Evolutionary conservation across 768 basidiomycete species (phyloP), one percentile per base, ranked within the genome.

Genomic region (Pleurotus eryngii): DNA sequence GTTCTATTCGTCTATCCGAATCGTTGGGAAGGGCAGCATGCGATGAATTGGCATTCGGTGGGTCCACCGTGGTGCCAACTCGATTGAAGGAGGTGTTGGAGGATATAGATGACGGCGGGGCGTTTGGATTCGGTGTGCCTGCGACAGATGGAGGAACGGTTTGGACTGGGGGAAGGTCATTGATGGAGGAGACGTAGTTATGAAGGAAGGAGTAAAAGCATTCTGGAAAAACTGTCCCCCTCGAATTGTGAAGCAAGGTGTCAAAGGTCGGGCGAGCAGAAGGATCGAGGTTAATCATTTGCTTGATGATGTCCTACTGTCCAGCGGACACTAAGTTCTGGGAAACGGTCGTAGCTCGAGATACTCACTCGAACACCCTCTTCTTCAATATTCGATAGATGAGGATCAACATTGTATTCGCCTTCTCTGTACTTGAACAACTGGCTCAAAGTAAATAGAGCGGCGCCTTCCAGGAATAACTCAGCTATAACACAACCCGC

Each of bases 181-280:
- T 89, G 62, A 92, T 76, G 1, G 92, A 86, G 3, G 86, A 81
- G 57, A 92, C 82, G 63, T 97, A 98, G 63, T 90, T 90, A 68
- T 95, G 90, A 8, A 98, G 79, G 74, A 96, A 98, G 2, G 93
- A 89, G 72, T 97, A 98, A 71, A 98, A 98, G 27, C 84, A 85
- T 64, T 95, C 93, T 0, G 96, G 95, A 61, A 98, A 90, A 47
- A 95, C 86, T 7, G 80, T 80, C 0, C 86, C 90, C 46, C 92
- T 82, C 3, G 86, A 89, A 1, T 77, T 83, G 24, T 89, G 83
- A 39, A 98, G 75, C 5, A 94, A 74, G 2, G 79, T 81, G 64
- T 92, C 89, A 68, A 96, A 98, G 1, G 89, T 82, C 2, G 93
- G 93, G 11, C 97, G 83, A 2, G 80, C 74, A 0, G 76, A 61